Conservation (phyloP, 2,329 filamentous ascomycete genomes). For the Stemphylium vesicarium region DNA sequence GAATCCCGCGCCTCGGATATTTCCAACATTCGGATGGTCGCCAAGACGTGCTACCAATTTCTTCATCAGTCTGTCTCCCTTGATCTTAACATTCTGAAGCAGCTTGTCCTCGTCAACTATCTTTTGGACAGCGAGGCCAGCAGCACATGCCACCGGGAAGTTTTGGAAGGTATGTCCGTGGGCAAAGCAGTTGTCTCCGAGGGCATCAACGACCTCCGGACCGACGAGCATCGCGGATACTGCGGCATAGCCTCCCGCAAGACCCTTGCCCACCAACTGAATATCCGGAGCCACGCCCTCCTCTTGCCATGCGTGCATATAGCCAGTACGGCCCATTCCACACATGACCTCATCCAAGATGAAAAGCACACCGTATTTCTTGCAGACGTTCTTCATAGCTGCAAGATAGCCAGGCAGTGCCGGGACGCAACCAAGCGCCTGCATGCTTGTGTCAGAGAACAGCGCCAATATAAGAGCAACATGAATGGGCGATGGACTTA, state of each 20-base stretch:
- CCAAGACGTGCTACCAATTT: slow-evolving; percentile 54
- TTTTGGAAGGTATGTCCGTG: slow-evolving; percentile 71
- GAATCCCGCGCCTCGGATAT: slow-evolving; percentile 66
- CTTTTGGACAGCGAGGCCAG: slow-evolving; percentile 67
- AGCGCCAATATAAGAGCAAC: not conserved
- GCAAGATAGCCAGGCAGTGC: slow-evolving; percentile 71
- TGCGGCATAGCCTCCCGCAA: slow-evolving; percentile 68
- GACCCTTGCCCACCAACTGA: slow-evolving; percentile 69
- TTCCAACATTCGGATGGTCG: slow-evolving; percentile 60
- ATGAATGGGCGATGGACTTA: slow-evolving; percentile 49
- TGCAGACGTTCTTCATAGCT: slow-evolving; percentile 71
- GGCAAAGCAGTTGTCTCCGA: slow-evolving; percentile 58
- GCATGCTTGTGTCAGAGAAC: not conserved
- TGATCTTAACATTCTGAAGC: slow-evolving; percentile 62
- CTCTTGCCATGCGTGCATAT: slow-evolving; percentile 67
- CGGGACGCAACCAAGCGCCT: slow-evolving; percentile 73
- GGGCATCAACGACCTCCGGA: slow-evolving; percentile 57
- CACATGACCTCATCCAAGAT: slow-evolving; percentile 83
- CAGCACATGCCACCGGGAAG: slow-evolving; percentile 65
- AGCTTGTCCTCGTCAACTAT: slow-evolving; percentile 65
- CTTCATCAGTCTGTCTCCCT: slow-evolving; percentile 59
- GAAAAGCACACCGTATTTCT: slow-evolving; percentile 74
- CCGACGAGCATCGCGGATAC: slow-evolving; percentile 67
- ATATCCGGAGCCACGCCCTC: slow-evolving; percentile 67
- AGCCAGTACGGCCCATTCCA: slow-evolving; percentile 66